Base-by-base conservation (phyloP, 1,284 basidiomycete species). In the Heterobasidion annosum region DNA sequence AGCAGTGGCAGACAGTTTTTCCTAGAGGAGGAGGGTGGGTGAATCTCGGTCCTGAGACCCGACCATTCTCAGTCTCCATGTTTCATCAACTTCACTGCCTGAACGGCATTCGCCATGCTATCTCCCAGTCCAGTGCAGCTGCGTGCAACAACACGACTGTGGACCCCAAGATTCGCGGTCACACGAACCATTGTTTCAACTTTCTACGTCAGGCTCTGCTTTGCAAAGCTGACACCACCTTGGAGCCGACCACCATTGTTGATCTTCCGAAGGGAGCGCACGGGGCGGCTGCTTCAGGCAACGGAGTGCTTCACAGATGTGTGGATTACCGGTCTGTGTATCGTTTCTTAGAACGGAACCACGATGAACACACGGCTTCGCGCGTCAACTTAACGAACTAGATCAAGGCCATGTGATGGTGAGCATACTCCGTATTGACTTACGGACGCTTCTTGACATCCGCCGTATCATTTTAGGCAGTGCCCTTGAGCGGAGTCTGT, bases 11-110 rank as follows among this genome's bases (percentile, higher is more conserved):
- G 40, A 13, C 40, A 43, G 3, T 43, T 16, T 43, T 43, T 16
- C 40, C 40, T 16, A 4, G 40, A 43, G 40, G 16, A 13, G 12
- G 13, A 16, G 40, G 40, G 13, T 43, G 12, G 13, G 40, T 43
- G 12, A 13, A 13, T 43, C 13, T 43, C 13, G 40, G 40, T 43
- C 40, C 40, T 3, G 4, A 13, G 40, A 3, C 4, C 6, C 40
- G 16, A 43, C 40, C 13, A 3, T 58, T 56, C 51, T 18, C 18
- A 4, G 33, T 53, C 13, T 16, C 51, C 33, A 49, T 58, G 33
- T 56, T 52, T 46, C 56, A 58, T 40, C 55, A 58, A 34, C 18
- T 58, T 34, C 56, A 56, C 47, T 58, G 56, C 37, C 48, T 58
- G 3, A 55, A 49, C 48, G 37, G 19, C 16, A n/a, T 58, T 1